Base-by-base conservation (phyloP, 257 asterid genomes). In the Nicotiana otophora region DNA sequence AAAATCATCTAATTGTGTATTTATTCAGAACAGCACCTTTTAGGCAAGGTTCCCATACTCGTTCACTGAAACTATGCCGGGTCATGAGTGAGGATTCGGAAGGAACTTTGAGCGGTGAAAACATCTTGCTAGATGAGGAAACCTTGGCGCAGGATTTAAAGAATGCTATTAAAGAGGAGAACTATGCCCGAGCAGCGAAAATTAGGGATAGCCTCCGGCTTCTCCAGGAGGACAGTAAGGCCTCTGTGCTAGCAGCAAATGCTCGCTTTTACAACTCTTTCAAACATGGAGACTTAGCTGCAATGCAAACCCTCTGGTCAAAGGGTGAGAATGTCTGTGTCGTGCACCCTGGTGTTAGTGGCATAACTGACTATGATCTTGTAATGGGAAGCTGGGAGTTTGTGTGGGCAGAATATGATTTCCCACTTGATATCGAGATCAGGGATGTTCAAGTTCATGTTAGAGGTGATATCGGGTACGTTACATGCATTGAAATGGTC, bases 381-480 rank as follows among this genome's bases (percentile, higher is more conserved):
- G 98, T 96, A 46, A 94, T 94, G 99, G 99, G 99, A 31, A 94
- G 98, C 87, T 94, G 99, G 99, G 98, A 94, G 67, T 93, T 93
- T 11, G 98, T 96, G 23, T 96, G 98, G 98, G 99, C 99, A 0
- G 99, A 96, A 77, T 94, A 94, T 7, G 98, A 94, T 68, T 94
- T 96, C 60, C 98, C 99, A 0, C 89, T 96, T 16, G 93, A 94
- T 57, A 93, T 96, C 1, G 97, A 94, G 89, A 88, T 86, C n/a
- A 93, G 89, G 93, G 98, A 94, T 80, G 97, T 87, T 12, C 95
- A 92, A 85, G 96, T 91, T 67, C 97, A 92, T n/a, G 92, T 92
- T 57, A 91, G 92, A 82, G 98, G 97, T 1, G 97, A 90, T 19
- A 16, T 90, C 1, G 98, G 98, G 65, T 94, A 91, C 16, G 97